phyloP scores from a whole-genome alignment of 495 filamentous ascomycete species.

The Talaromyces thailandensis region DNA sequence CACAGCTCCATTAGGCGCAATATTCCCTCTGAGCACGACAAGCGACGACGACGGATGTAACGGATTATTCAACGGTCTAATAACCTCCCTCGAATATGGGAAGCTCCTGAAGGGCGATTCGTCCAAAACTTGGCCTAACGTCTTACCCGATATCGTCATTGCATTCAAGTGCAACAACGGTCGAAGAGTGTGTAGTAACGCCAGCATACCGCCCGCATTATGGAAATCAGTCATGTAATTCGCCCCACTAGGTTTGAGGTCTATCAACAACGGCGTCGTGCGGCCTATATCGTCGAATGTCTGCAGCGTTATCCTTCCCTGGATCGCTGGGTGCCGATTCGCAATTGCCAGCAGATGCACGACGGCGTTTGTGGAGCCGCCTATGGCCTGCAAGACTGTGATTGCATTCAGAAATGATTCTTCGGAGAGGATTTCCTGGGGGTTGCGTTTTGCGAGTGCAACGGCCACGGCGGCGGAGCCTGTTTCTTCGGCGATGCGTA shows the following conservation, averaged over 20 bases:
- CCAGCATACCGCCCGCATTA: constrained; percentile 56
- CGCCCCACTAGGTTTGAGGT: constrained; percentile 58
- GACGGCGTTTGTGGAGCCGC: constrained; percentile 60
- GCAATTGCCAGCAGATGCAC: constrained; percentile 58
- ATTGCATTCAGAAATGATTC: constrained; percentile 61
- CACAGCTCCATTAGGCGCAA: constrained; percentile 48
- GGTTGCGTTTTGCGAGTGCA: constrained; percentile 29
- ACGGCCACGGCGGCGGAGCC: constrained; percentile 46
- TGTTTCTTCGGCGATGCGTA: constrained; percentile 56
- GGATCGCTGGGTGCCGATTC: constrained; percentile 47
- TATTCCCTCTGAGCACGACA: constrained; percentile 45
- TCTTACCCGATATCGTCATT: constrained; percentile 48
- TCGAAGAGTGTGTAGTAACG: constrained; percentile 43
- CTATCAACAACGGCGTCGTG: constrained; percentile 50
- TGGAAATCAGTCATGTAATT: constrained; percentile 71
- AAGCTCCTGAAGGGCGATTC: constrained; percentile 33
- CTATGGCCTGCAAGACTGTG: constrained; percentile 59
- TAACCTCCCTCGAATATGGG: constrained; percentile 31
- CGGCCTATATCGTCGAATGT: constrained; percentile 54
- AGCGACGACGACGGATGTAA: constrained; percentile 47
- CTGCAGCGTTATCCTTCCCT: constrained; percentile 44
- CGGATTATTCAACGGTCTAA: constrained; percentile 42
- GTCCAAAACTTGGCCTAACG: constrained; percentile 47
- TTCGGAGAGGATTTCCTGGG: constrained; percentile 47
- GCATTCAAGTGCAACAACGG: constrained; percentile 51